phyloP scores from a whole-genome alignment of 495 filamentous ascomycete species.

The Penicillium angulare region DNA sequence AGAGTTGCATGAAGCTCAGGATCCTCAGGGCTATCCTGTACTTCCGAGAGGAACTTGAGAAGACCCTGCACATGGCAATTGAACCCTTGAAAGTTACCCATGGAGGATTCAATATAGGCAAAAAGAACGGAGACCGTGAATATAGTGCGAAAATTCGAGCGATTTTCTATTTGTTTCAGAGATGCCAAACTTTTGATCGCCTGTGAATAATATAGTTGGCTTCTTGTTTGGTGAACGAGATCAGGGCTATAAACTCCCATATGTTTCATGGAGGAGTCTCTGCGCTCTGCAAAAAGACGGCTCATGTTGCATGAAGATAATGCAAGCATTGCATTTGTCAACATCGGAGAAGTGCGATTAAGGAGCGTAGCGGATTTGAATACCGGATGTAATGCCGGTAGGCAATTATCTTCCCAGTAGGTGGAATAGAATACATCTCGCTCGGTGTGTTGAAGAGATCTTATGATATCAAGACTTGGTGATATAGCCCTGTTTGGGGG shows the following conservation, averaged over 20 bases:
- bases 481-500: not conserved
- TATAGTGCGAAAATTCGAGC: slow-evolving; percentile 1
- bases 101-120: slow-evolving; percentile 27
- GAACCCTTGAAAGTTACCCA: slow-evolving; percentile 30
- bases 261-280: not conserved
- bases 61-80: slow-evolving; percentile 25
- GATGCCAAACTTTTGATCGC: slow-evolving; percentile 18
- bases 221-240: slow-evolving; percentile 23
- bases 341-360: not conserved
- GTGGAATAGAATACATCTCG: slow-evolving; percentile 28
- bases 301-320: slow-evolving; percentile 27
- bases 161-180: slow-evolving; percentile 5
- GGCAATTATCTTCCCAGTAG: slow-evolving; percentile 25
- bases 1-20: slow-evolving; percentile 1
- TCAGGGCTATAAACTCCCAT: slow-evolving; percentile 20
- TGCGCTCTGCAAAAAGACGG: slow-evolving; percentile 19
- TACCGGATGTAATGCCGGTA: slow-evolving; percentile 24
- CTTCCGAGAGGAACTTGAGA: slow-evolving; percentile 3
- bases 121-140: slow-evolving; percentile 21
- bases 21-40: not conserved
- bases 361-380: slow-evolving; percentile 10
- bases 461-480: slow-evolving; percentile 10
- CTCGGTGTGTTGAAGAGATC: slow-evolving; percentile 24
- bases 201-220: slow-evolving; percentile 28
- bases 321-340: slow-evolving; percentile 24